Base-by-base conservation (phyloP, 139 green algal genomes). In the Diplosphaera chodatii region DNA sequence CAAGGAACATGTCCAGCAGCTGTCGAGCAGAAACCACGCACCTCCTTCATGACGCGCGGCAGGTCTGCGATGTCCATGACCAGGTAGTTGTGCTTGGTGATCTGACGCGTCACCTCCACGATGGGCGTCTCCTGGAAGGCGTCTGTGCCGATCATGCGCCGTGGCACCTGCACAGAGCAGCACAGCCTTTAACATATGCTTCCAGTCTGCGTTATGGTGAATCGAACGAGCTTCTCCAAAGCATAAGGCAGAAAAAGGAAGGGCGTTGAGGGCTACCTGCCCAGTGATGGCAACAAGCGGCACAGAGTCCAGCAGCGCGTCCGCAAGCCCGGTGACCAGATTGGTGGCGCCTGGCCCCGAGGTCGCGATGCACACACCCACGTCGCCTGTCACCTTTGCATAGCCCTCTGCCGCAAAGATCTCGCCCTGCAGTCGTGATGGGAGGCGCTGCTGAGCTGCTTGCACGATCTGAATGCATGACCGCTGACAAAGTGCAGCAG, bases 71-170 rank as follows among this genome's bases (percentile, higher is more conserved):
- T 85, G 76, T 98, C 88, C 92, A 98, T 95, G 21, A 99, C 95
- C 65, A 99, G 86, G 85, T 96, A 99, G 86, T 99, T 99, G 91
- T 99, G 96, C 89, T 99, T 99, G 71, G 95, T 99, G 86, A 99
- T 99, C 75, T 94, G 90, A 55, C 96, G 86, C 5, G 95, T 97
- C 13, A 99, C 90, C 85, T 99, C 96, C 66, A 99, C 94, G 66
- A 98, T 99, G 63, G 96, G 96, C 27, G 96, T 99, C 86, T 99
- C 96, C 83, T 99, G 96, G 86, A 99, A 99, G 21, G 87, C 96
- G 71, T 97, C 92, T 55, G 87, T 92, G 48, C 92, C 92, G 69
- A 97, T 97, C 77, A 96, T 90, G 31, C 78, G 72, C 68, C 92
- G 79, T 1, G 91, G 91, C 32, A 97, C 91, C 81, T 90, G 82